Conservation (phyloP, 2,329 filamentous ascomycete species). For the Neoscytalidium dimidiatum region DNA sequence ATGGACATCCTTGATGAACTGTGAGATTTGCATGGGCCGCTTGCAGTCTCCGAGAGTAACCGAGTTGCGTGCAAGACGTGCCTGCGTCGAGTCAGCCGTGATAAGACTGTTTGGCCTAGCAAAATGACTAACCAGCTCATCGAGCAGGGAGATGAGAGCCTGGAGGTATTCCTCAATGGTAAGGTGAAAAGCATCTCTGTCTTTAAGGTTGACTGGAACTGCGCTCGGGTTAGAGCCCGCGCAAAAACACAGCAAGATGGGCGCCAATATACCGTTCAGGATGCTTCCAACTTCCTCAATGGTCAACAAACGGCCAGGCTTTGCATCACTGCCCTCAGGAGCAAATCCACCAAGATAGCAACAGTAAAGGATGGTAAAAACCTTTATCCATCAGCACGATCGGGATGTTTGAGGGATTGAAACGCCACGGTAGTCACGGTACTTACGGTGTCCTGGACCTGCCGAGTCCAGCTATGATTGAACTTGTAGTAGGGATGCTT, state of each 20-base stretch:
- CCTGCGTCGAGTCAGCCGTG: constrained; percentile 39
- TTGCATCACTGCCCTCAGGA: constrained; percentile 52
- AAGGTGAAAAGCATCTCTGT: constrained; percentile 87
- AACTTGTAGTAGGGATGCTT: constrained; percentile 98
- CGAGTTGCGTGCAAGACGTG: constrained; percentile 88
- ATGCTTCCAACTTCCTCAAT: constrained; percentile 84
- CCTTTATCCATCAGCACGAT: constrained; percentile 43
- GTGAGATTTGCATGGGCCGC: constrained; percentile 82
- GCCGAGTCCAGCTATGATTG: constrained; percentile 82
- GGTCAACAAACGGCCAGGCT: constrained; percentile 69
- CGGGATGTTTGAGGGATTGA: not conserved
- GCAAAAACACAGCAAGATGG: not conserved
- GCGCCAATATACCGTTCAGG: constrained; percentile 63
- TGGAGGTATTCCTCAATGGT: constrained; percentile 97
- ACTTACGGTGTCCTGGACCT: constrained; percentile 76
- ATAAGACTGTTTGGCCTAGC: no score
- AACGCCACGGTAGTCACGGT: constrained; percentile 35
- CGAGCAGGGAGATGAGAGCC: constrained; percentile 80
- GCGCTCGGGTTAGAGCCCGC: not conserved
- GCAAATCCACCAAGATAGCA: constrained; percentile 80
- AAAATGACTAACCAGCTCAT: constrained; percentile 68
- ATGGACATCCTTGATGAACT: constrained; percentile 93
- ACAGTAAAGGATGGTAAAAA: constrained; percentile 60
- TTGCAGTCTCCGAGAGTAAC: constrained; percentile 89
- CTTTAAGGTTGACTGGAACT: constrained; percentile 92